phyloP scores from a whole-genome alignment of 2,329 filamentous ascomycete genomes.

The Stagonosporopsis chrysanthemi region DNA sequence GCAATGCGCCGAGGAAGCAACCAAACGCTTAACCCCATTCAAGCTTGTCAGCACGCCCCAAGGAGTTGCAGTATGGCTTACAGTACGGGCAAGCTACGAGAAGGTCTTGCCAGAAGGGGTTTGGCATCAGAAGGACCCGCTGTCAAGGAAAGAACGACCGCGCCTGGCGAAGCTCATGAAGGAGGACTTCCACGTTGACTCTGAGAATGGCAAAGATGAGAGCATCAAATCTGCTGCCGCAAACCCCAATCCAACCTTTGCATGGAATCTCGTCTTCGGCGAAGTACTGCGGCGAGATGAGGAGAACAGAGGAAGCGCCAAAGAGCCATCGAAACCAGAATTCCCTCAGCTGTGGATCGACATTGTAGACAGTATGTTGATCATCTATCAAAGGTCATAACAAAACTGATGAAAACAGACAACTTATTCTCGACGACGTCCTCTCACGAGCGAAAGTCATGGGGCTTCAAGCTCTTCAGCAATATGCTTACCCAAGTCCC shows the following conservation, averaged over 20 bases:
- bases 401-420: slow-evolving; percentile 59
- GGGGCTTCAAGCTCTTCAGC: slow-evolving; percentile 87
- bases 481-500: slow-evolving; percentile 69
- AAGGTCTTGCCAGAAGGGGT: slow-evolving; percentile 71
- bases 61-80: slow-evolving; percentile 87
- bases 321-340: slow-evolving; percentile 49
- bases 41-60: slow-evolving; percentile 83
- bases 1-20: slow-evolving; percentile 66
- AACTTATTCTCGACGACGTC: slow-evolving; percentile 82
- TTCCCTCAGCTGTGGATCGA: slow-evolving; percentile 86
- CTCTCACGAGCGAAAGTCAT: slow-evolving; percentile 88
- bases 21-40: slow-evolving; percentile 68
- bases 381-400: neutral
- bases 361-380: slow-evolving; percentile 79
- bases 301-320: slow-evolving; percentile 33
- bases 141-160: slow-evolving; percentile 72
- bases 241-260: slow-evolving; percentile 83
- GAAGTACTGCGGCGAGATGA: slow-evolving; percentile 42
- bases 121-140: slow-evolving; percentile 76
- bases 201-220: slow-evolving; percentile 55
- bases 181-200: slow-evolving; percentile 68
- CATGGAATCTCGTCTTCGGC: slow-evolving; percentile 82
- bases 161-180: slow-evolving; percentile 80
- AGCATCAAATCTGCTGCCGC: slow-evolving; percentile 72
- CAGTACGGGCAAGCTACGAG: slow-evolving; percentile 68